phyloP scores from a whole-genome alignment of 1,139 yeast species.

The Blastobotrys proliferans region DNA sequence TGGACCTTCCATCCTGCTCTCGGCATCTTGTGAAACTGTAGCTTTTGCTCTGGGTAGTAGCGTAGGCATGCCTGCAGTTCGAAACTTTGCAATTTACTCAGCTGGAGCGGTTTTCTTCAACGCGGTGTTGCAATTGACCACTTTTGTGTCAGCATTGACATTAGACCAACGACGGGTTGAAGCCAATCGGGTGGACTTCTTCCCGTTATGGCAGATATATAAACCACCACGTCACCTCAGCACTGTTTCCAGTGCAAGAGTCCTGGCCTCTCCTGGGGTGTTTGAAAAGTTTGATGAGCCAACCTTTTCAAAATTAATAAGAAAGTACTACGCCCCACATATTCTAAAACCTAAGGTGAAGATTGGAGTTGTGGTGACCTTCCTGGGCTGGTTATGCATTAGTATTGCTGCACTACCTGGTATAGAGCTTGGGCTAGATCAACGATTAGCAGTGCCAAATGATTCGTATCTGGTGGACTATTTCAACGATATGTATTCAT shows the following conservation, averaged over 20 bases:
- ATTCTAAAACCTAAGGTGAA: conserved; percentile 46
- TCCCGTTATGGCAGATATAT: conserved; percentile 33
- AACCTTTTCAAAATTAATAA: conserved; percentile 40
- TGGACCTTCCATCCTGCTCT: conserved; percentile 82
- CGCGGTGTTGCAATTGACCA: conserved; percentile 73
- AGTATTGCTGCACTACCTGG: conserved; percentile 67
- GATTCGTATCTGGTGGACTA: conserved; percentile 78
- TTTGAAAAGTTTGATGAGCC: conserved; percentile 28
- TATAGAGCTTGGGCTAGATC: conserved; percentile 78
- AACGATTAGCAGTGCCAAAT: conserved; percentile 78
- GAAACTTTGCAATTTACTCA: conserved; percentile 85
- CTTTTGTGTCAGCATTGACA: conserved; percentile 68
- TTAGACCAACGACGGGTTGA: conserved; percentile 64
- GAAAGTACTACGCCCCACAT: conserved; percentile 52
- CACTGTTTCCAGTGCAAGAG: conserved; percentile 21
- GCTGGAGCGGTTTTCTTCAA: conserved; percentile 82
- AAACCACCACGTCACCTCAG: conserved; percentile 24
- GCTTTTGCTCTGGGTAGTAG: conserved; percentile 75
- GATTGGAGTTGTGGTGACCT: conserved; percentile 49
- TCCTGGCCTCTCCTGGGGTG: conserved; percentile 28
- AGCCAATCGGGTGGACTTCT: conserved; percentile 53
- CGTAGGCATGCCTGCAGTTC: conserved; percentile 94
- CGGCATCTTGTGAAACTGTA: conserved; percentile 69
- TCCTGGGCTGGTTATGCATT: conserved; percentile 59
- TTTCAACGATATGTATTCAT: conserved; percentile 68